Evolutionary conservation across 768 basidiomycete genomes (phyloP).

Genomic region (Austroboletus eburneus): DNA sequence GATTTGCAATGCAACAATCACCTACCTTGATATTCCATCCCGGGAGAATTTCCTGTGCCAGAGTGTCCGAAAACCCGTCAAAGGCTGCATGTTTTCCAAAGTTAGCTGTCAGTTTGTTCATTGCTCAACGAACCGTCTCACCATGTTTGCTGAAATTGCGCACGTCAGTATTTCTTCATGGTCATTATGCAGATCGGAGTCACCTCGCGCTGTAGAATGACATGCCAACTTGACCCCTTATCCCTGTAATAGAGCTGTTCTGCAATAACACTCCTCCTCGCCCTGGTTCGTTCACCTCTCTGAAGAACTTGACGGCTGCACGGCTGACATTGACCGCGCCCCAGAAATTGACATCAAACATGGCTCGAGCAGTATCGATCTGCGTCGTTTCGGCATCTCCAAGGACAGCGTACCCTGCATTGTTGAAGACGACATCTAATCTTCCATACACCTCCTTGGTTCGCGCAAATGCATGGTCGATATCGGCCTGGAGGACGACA

Average conservation of each 20-base stretch:
- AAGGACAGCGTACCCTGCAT: constrained; percentile 13
- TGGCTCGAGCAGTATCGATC: constrained; percentile 12
- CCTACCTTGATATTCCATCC: constrained; percentile 37
- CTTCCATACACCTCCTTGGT: background rate
- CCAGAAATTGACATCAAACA: constrained; percentile 31
- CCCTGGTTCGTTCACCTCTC: constrained; percentile 32
- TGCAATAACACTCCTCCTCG: constrained; percentile 34
- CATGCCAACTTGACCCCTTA: constrained; percentile 10
- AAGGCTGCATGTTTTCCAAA: constrained; percentile 19
- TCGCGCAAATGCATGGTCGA: background rate
- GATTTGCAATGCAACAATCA: background rate
- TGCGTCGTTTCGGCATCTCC: constrained; percentile 23
- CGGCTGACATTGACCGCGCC: constrained; percentile 24
- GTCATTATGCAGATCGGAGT: background rate
- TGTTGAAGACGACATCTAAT: constrained; percentile 6
- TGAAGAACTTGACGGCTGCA: constrained; percentile 28
- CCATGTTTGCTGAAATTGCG: constrained; percentile 14
- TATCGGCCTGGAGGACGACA: background rate
- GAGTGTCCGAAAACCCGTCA: constrained; percentile 32
- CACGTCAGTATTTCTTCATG: constrained; percentile 6
- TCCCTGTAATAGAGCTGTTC: constrained; percentile 30
- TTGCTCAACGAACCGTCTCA: background rate
- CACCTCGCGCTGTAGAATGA: constrained; percentile 20
- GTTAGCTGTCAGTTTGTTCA: background rate
- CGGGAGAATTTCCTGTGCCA: constrained; percentile 36